Conservation (phyloP, 148 eudicot genomes). For the Dysphania ambrosioides region DNA sequence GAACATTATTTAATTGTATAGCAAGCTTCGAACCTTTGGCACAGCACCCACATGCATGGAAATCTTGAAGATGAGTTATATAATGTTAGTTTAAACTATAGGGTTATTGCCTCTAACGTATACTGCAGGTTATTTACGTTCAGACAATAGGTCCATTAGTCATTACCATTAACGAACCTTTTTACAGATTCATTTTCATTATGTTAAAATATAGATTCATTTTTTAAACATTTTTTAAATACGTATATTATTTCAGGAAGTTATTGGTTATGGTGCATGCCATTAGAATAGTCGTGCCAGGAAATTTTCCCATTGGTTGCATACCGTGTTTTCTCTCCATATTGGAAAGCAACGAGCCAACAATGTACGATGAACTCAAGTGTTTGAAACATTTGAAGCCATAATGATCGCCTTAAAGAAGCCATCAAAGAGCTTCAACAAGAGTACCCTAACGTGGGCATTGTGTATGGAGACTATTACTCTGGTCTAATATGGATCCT, state of each 20-base stretch:
- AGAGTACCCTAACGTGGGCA: conserved; percentile 17
- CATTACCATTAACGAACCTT: too few species aligned
- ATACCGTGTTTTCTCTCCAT: conserved; percentile 15
- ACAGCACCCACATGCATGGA: too few species aligned
- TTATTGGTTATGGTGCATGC: conserved; percentile 24
- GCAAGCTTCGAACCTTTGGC: too few species aligned
- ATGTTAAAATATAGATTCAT: too few species aligned
- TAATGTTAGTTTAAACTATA: too few species aligned
- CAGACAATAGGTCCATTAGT: too few species aligned
- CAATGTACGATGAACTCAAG: conserved; percentile 19
- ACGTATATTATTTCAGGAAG: background rate
- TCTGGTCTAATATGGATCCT: conserved; percentile 21
- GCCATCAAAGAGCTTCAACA: conserved; percentile 19
- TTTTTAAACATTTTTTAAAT: too few species aligned
- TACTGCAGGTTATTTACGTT: too few species aligned
- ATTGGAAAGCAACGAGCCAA: conserved; percentile 8
- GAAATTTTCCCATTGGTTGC: conserved; percentile 31
- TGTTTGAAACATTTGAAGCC: conserved; percentile 24
- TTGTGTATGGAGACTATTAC: conserved; percentile 26
- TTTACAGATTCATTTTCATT: too few species aligned
- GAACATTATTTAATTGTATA: too few species aligned
- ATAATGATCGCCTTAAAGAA: conserved; percentile 17
- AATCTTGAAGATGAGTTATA: too few species aligned
- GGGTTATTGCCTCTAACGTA: too few species aligned
- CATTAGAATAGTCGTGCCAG: conserved; percentile 20